phyloP scores from a whole-genome alignment of 2,329 filamentous ascomycete genomes.

The Fusarium setosum region DNA sequence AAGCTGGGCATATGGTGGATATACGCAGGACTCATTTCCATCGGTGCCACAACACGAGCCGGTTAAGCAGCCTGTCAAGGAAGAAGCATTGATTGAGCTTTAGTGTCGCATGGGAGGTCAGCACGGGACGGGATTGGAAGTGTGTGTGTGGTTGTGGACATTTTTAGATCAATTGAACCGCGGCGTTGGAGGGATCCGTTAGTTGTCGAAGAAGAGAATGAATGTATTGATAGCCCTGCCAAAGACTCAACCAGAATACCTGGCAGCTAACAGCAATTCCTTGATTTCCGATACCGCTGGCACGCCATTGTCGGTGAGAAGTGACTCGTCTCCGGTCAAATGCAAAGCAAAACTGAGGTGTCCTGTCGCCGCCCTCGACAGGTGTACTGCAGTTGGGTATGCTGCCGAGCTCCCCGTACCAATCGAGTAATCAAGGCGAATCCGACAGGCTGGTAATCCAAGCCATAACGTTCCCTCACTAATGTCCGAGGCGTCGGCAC shows the following conservation, averaged over 20 bases:
- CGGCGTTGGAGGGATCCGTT: constrained; percentile 26
- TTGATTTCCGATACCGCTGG: constrained; percentile 14
- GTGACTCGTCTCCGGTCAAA: background rate
- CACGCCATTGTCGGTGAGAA: background rate
- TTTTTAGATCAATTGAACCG: constrained; percentile 1
- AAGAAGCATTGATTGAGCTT: constrained; percentile 85
- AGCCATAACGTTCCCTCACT: background rate
- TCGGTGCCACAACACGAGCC: constrained; percentile 63
- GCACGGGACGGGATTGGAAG: background rate
- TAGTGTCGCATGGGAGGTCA: constrained; percentile 48
- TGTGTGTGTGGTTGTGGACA: background rate
- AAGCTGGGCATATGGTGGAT: constrained; percentile 60
- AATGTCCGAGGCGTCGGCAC: background rate
- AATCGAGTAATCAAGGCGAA: constrained; percentile 26
- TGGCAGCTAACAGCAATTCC: constrained; percentile 11
- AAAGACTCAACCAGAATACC: background rate
- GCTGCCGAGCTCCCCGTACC: constrained; percentile 16
- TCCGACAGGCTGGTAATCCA: constrained; percentile 11
- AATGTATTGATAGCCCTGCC: constrained; percentile 7
- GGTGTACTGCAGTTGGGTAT: background rate
- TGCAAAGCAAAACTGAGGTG: background rate
- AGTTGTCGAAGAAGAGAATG: constrained; percentile 17
- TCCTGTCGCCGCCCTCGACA: background rate
- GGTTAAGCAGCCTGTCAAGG: constrained; percentile 63
- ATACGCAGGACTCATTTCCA: constrained; percentile 72